Conservation (phyloP, 1,284 basidiomycete species). For the Sanghuangporus weigelae region DNA sequence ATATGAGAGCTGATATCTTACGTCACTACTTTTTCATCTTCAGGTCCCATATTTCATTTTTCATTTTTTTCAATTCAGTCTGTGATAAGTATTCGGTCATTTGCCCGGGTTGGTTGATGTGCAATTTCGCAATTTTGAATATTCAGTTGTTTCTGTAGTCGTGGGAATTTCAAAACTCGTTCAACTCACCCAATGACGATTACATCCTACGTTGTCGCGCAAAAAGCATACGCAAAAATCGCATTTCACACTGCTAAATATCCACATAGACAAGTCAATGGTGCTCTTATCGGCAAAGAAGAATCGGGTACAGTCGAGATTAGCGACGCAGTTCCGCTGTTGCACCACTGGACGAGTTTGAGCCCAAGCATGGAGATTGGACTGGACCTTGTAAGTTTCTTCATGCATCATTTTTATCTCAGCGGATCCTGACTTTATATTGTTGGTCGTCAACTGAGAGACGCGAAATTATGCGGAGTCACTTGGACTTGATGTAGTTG, state of each 20-base stretch:
- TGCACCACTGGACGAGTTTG: conserved; percentile 75
- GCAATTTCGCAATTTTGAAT: neutral
- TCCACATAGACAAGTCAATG: conserved; percentile 63
- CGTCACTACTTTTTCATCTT: no score
- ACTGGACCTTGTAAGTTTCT: conserved; percentile 54
- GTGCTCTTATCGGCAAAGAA: conserved; percentile 54
- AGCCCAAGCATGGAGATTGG: conserved; percentile 79
- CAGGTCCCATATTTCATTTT: neutral
- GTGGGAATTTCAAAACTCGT: neutral
- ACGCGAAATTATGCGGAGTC: conserved; percentile 51
- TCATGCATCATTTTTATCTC: neutral
- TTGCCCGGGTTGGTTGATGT: neutral
- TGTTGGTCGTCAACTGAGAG: conserved; percentile 28
- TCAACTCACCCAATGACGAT: neutral
- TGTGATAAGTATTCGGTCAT: neutral
- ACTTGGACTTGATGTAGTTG: conserved; percentile 46
- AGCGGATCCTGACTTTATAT: neutral
- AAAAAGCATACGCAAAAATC: conserved; percentile 59
- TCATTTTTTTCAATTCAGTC: neutral
- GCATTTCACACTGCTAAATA: conserved; percentile 71
- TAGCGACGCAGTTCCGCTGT: conserved; percentile 62
- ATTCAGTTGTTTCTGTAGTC: neutral
- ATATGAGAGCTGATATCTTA: no score
- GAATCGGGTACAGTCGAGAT: conserved; percentile 35
- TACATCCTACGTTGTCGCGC: conserved; percentile 42